Conservation (phyloP, 306 rosid species). For the Acacia acuminata region DNA sequence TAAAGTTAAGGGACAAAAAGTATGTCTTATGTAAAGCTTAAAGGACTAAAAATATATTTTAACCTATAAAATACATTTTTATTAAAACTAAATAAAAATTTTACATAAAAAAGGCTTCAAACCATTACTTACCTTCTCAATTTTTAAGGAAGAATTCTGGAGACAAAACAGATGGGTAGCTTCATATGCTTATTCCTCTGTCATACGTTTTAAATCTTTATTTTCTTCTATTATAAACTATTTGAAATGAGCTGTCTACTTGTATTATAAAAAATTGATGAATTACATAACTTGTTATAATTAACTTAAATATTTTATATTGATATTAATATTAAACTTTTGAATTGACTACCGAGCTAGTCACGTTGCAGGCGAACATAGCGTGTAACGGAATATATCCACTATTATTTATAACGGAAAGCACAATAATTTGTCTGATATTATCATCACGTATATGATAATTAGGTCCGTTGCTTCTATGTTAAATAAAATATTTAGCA, state of each 20-base stretch:
- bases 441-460: neutral
- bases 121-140: neutral
- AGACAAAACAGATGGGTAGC: neutral
- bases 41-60: no score
- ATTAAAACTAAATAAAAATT: no score
- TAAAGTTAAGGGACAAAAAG: no score
- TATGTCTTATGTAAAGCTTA: no score
- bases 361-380: neutral
- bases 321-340: neutral
- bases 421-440: neutral
- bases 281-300: neutral
- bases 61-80: no score
- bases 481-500: no score
- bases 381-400: neutral
- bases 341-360: neutral
- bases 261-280: no score
- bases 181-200: neutral
- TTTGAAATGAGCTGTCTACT: neutral
- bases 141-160: neutral
- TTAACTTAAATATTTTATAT: no score
- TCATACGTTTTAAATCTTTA: no score
- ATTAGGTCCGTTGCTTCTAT: neutral
- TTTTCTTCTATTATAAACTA: neutral
- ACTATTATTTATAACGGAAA: neutral
- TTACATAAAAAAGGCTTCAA: no score